phyloP scores from a whole-genome alignment of 768 basidiomycete species.

The Tylopilus sp. region DNA sequence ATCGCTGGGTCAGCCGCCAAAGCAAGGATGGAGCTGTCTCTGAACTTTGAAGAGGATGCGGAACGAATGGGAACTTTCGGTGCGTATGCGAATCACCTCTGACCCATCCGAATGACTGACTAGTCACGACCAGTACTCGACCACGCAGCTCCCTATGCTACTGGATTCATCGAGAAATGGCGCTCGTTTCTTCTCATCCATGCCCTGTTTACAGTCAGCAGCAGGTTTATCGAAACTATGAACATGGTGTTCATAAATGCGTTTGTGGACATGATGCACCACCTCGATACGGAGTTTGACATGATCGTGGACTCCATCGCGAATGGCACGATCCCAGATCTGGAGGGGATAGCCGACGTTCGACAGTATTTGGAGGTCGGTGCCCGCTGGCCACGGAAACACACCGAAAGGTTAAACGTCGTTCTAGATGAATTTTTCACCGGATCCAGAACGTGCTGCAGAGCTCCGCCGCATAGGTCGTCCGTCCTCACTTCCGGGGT shows the following conservation, averaged over 20 bases:
- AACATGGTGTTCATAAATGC: not conserved
- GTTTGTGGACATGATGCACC: not conserved
- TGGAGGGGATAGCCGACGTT: slow-evolving; percentile 1
- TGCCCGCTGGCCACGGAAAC: not conserved
- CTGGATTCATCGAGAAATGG: slow-evolving; percentile 7
- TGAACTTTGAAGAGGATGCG: not conserved
- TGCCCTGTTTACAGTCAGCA: slow-evolving; percentile 6
- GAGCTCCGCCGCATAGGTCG: slow-evolving; percentile 14
- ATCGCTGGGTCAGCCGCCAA: not conserved
- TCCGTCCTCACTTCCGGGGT: slow-evolving; percentile 11
- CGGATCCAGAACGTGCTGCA: slow-evolving; percentile 6
- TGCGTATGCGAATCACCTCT: not conserved
- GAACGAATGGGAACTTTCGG: slow-evolving; percentile 10
- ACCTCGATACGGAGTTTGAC: not conserved
- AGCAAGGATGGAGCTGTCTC: not conserved
- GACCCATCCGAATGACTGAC: not conserved
- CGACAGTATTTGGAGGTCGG: slow-evolving; percentile 5
- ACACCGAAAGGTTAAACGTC: not conserved
- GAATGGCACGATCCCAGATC: not conserved
- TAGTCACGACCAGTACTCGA: slow-evolving; percentile 1
- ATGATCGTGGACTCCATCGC: not conserved
- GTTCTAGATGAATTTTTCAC: slow-evolving; percentile 1
- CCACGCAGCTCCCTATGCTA: slow-evolving; percentile 6
- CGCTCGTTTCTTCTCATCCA: slow-evolving; percentile 13
- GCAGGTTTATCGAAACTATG: slow-evolving; percentile 5